Percentiles rank a stretch among this genome's conserved stretches.
phyloP scores from a whole-genome alignment of 2,329 filamentous ascomycete species.

The Xylaria sp. region DNA sequence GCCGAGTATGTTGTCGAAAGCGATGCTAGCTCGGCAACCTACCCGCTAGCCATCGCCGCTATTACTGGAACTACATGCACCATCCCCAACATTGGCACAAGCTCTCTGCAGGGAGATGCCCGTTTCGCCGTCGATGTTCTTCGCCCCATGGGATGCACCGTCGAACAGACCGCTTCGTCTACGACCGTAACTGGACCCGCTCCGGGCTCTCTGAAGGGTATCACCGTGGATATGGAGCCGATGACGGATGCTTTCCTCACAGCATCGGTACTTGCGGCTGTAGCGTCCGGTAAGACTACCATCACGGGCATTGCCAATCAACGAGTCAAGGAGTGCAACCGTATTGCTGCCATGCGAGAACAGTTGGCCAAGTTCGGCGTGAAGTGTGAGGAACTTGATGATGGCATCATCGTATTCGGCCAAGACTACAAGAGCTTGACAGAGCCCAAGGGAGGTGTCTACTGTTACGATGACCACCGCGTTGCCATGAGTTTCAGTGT shows the following conservation, averaged over 20 bases:
- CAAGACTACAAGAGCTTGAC: constrained; percentile 43
- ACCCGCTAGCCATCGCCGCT: constrained; percentile 87
- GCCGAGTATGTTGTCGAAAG: constrained; percentile 87
- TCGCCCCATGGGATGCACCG: constrained; percentile 85
- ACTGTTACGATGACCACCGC: constrained; percentile 95
- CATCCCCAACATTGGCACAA: constrained; percentile 89
- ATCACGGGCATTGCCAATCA: constrained; percentile 97
- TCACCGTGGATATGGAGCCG: constrained; percentile 92
- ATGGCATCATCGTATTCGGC: constrained; percentile 76
- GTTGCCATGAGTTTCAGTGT: constrained; percentile 99
- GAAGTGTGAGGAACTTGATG: constrained; percentile 77
- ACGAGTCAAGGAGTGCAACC: constrained; percentile 95
- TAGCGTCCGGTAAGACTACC: constrained; percentile 74
- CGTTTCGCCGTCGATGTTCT: constrained; percentile 89
- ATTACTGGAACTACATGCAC: constrained; percentile 96
- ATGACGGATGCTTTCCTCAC: constrained; percentile 99
- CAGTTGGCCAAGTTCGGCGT: constrained; percentile 93
- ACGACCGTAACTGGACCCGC: constrained; percentile 92
- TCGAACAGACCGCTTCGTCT: constrained; percentile 76
- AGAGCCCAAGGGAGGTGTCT: constrained; percentile 61
- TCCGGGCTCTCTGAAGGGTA: constrained; percentile 63
- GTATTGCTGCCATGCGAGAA: constrained; percentile 91
- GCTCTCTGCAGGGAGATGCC: constrained; percentile 89
- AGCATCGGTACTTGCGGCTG: constrained; percentile 85
- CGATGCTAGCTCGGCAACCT: constrained; percentile 95